Evolutionary conservation across 768 basidiomycete genomes (phyloP).

Genomic region (Polyporus arcularius): DNA sequence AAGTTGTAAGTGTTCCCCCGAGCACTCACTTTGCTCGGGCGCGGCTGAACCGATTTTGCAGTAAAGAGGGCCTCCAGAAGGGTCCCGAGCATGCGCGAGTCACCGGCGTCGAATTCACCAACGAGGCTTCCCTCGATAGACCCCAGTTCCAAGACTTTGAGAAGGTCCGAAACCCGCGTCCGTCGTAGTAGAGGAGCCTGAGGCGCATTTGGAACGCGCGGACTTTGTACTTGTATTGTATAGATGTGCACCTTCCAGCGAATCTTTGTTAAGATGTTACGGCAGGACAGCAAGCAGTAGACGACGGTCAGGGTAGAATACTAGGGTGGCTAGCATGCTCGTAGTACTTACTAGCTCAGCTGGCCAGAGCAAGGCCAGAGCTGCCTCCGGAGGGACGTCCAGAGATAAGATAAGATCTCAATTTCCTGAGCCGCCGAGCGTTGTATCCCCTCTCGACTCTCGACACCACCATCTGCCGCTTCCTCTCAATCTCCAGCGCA

Average conservation of each 20-base stretch:
- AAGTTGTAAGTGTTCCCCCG: conserved; percentile 18
- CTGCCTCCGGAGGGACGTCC: neutral
- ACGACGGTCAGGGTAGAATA: too few relatives aligned
- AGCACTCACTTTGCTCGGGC: too few relatives aligned
- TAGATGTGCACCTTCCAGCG: too few relatives aligned
- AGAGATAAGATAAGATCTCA: neutral
- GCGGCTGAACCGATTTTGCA: neutral
- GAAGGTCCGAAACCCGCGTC: conserved; percentile 12
- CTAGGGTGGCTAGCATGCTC: too few relatives aligned
- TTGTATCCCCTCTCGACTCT: neutral
- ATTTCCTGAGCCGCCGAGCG: neutral
- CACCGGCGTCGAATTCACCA: conserved; percentile 17
- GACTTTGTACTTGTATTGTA: too few relatives aligned
- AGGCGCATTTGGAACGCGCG: too few relatives aligned
- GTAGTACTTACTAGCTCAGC: too few relatives aligned
- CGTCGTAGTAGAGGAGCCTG: neutral
- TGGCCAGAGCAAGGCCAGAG: neutral
- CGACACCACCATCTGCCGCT: too few relatives aligned
- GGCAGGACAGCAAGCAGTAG: too few relatives aligned
- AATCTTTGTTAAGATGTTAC: too few relatives aligned
- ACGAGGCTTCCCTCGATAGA: conserved; percentile 15
- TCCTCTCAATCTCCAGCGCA: neutral
- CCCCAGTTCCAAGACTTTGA: conserved; percentile 15
- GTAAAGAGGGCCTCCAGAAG: conserved; percentile 18
- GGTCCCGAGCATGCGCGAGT: conserved; percentile 19